phyloP scores from a whole-genome alignment of 2,329 filamentous ascomycete species.

The Cladosporium velox region DNA sequence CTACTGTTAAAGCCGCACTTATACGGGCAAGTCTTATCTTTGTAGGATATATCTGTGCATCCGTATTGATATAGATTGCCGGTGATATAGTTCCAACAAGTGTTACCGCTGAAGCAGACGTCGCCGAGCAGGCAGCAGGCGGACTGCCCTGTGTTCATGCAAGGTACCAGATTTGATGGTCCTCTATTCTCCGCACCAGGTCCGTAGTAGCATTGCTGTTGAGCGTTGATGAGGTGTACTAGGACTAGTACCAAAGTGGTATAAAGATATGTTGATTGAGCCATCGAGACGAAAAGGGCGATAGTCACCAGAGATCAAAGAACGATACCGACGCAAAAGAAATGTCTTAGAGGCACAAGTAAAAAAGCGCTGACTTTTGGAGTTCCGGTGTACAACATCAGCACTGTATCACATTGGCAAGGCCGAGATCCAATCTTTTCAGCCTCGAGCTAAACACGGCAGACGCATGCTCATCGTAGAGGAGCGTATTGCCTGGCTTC shows the following conservation, averaged over 20 bases:
- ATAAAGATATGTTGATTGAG: background rate
- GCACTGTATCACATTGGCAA: slow-evolving; percentile 4
- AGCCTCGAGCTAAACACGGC: slow-evolving; percentile 1
- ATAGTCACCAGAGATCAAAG: background rate
- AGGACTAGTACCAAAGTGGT: slow-evolving; percentile 10
- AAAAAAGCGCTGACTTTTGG: background rate
- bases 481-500: background rate
- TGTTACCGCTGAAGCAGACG: slow-evolving; percentile 33
- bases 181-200: slow-evolving; percentile 33
- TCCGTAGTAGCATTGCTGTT: slow-evolving; percentile 37
- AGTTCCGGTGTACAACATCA: background rate
- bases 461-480: background rate
- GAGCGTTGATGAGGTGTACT: slow-evolving; percentile 18
- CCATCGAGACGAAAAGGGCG: background rate
- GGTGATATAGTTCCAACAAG: slow-evolving; percentile 33
- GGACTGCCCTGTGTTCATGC: slow-evolving; percentile 28
- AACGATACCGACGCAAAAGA: background rate
- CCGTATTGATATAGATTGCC: slow-evolving; percentile 37
- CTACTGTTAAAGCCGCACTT: slow-evolving; percentile 35
- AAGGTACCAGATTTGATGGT: slow-evolving; percentile 31
- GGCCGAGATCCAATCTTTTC: background rate
- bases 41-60: slow-evolving; percentile 37
- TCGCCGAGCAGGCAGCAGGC: slow-evolving; percentile 35
- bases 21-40: slow-evolving; percentile 32
- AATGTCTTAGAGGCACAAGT: background rate